Conservation (phyloP, 1,139 yeast species). For the Yueomyces sp. region DNA sequence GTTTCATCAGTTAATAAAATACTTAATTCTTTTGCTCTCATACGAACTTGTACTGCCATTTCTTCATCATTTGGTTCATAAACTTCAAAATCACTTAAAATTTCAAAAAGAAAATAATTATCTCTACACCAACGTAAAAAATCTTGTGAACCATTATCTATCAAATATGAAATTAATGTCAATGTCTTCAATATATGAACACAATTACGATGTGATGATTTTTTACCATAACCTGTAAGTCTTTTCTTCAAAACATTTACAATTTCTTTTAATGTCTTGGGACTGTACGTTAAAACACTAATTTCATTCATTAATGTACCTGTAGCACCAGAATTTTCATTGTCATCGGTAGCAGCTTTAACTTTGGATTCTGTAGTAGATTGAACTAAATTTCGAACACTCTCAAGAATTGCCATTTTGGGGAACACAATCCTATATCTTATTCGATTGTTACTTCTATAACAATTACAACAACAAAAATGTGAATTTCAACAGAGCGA, state of each 20-base stretch:
- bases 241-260: constrained; percentile 18
- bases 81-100: constrained; percentile 9
- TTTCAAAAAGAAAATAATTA: constrained; percentile 11
- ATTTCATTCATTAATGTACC: constrained; percentile 24
- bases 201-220: constrained; percentile 16
- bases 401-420: constrained; percentile 16
- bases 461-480: no score
- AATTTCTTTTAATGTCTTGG: constrained; percentile 21
- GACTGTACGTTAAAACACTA: constrained; percentile 22
- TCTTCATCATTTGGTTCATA: constrained; percentile 9
- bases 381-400: constrained; percentile 18
- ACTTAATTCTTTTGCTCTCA: constrained; percentile 10
- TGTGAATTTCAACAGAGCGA: no score
- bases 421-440: no score
- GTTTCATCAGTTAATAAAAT: constrained; percentile 14
- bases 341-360: constrained; percentile 21
- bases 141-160: constrained; percentile 22
- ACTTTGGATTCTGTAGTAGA: constrained; percentile 21
- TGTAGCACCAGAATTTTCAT: constrained; percentile 19
- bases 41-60: constrained; percentile 15
- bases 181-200: constrained; percentile 20
- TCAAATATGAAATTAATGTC: constrained; percentile 17
- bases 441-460: no score
- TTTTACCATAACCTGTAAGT: constrained; percentile 12
- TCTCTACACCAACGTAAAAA: constrained; percentile 19